Evolutionary conservation across 139 green algal genomes (phyloP).

Genomic region (Coelastrella sp.): DNA sequence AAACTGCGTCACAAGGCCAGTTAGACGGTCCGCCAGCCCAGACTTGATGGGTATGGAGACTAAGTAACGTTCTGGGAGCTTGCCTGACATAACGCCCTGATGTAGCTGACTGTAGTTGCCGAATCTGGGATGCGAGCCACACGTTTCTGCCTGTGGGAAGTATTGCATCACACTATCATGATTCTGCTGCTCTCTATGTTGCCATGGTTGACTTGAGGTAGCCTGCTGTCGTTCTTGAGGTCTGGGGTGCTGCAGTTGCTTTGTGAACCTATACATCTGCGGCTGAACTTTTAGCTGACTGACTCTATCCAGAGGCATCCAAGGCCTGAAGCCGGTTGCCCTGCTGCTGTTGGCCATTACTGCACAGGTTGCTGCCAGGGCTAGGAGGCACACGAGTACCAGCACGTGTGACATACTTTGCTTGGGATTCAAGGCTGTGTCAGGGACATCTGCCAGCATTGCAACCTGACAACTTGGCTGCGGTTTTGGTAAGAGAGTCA

Average conservation of each 20-base stretch:
- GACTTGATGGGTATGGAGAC: background rate
- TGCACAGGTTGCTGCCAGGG: background rate
- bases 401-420: background rate
- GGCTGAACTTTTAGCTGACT: no score
- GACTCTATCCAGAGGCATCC: no score
- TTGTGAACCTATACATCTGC: no score
- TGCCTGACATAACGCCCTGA: background rate
- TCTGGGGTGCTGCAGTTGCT: background rate
- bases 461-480: no score
- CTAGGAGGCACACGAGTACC: background rate
- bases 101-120: background rate
- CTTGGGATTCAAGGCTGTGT: no score
- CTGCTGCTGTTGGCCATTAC: background rate
- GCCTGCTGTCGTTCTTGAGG: background rate
- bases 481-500: no score
- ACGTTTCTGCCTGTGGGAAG: background rate
- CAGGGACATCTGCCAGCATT: no score
- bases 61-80: background rate
- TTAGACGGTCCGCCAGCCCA: conserved; percentile 25
- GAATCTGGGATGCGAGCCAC: background rate
- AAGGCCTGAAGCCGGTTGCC: background rate
- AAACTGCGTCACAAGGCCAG: conserved; percentile 29
- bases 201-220: background rate
- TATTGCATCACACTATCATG: background rate
- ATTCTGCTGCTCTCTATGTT: background rate